These are phyloP conservation scores for Parastagonospora nodorum DNA, from an alignment of 2,329 filamentous ascomycete genomes.

Conservation along the genomic window DNA sequence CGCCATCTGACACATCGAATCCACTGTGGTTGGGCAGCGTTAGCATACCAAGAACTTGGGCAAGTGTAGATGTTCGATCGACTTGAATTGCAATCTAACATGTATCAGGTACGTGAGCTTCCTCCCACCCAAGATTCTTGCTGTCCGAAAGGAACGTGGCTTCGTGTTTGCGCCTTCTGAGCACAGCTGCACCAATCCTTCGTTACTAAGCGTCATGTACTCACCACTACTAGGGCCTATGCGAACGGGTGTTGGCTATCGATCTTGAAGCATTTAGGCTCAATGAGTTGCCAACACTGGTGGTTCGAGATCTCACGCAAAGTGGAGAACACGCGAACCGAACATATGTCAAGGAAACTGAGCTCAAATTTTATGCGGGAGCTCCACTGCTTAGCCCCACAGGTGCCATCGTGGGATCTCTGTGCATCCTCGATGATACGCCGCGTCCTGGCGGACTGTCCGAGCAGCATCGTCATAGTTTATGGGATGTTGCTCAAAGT, in stretches of 20 bases:
- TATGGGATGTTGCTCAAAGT: constrained; percentile 34
- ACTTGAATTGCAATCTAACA: not conserved
- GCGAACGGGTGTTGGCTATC: constrained; percentile 2
- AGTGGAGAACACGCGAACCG: not conserved
- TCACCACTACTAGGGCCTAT: not conserved
- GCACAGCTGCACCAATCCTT: not conserved
- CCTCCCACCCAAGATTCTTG: not conserved
- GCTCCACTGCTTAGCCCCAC: constrained; percentile 27
- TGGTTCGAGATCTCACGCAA: constrained; percentile 1
- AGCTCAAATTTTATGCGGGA: constrained; percentile 35
- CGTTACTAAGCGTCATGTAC: not conserved
- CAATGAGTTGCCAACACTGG: not conserved
- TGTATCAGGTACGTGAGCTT: not conserved
- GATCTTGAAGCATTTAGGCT: not conserved
- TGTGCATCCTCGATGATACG: constrained; percentile 30
- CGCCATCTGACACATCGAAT: constrained; percentile 7
- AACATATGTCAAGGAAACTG: not conserved
- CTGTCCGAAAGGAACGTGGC: too few relatives aligned
- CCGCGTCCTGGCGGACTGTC: constrained; percentile 18
- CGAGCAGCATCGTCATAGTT: constrained; percentile 10
- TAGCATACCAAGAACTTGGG: constrained; percentile 33
- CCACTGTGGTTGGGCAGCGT: constrained; percentile 37
- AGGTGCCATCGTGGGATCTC: constrained; percentile 30
- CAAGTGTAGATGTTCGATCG: not conserved
- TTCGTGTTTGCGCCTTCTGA: not conserved